phyloP scores from a whole-genome alignment of 2,329 filamentous ascomycete species.

The Blumeria graminis region DNA sequence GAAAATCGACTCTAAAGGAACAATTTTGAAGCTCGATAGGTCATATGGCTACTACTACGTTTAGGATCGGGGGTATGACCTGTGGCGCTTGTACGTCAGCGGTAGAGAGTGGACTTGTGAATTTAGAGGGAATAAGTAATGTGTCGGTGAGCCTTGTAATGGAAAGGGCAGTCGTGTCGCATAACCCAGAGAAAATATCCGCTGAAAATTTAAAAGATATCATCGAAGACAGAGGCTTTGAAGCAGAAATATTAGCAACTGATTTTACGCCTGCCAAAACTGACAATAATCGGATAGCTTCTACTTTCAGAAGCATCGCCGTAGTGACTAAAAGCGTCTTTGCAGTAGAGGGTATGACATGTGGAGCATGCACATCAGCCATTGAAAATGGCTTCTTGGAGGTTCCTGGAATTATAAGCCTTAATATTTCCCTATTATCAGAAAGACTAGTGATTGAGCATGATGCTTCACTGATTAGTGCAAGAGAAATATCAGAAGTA shows the following conservation, averaged over 20 bases:
- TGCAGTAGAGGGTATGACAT: constrained; percentile 72
- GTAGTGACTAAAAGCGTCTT: constrained; percentile 44
- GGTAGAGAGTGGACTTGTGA: constrained; percentile 78
- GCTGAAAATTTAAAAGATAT: constrained; percentile 59
- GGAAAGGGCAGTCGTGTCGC: constrained; percentile 83
- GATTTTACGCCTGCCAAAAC: constrained; percentile 37
- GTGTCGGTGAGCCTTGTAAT: constrained; percentile 88
- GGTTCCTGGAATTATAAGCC: constrained; percentile 45
- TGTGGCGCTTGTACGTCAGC: constrained; percentile 90
- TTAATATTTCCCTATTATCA: constrained; percentile 64
- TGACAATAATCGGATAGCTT: constrained; percentile 14
- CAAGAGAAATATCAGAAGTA: constrained; percentile 29
- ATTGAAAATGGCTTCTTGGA: constrained; percentile 61
- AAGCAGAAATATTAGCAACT: constrained; percentile 67
- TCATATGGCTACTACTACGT: constrained; percentile 66
- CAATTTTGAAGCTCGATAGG: neutral
- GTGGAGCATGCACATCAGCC: constrained; percentile 68
- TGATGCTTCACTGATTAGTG: constrained; percentile 29
- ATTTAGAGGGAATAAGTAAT: constrained; percentile 54
- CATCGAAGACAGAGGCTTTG: constrained; percentile 81
- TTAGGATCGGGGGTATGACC: constrained; percentile 75
- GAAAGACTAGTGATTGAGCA: constrained; percentile 73
- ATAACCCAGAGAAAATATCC: constrained; percentile 52
- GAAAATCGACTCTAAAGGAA: neutral
- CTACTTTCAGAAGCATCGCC: neutral